These are phyloP conservation scores for Solanum arcanum DNA, from an alignment of 257 asterid genomes.

Conservation along the genomic window DNA sequence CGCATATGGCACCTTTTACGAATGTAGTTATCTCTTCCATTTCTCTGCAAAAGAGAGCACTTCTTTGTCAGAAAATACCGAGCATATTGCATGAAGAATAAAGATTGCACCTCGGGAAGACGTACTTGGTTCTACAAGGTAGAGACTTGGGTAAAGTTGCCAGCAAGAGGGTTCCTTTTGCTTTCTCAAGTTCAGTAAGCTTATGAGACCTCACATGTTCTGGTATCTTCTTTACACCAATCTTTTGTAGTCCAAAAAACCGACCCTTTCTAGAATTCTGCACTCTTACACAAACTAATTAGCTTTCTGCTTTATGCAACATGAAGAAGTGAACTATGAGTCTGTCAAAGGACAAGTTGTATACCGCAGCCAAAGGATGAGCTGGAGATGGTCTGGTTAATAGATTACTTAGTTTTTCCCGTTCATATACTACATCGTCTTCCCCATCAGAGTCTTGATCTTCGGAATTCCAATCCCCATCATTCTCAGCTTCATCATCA, in stretches of 20 bases:
- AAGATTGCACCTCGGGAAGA: neutral
- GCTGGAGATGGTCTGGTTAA: slow-evolving; percentile 23
- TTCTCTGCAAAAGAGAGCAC: slow-evolving; percentile 43
- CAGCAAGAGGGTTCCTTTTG: slow-evolving; percentile 78
- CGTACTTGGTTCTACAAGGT: slow-evolving; percentile 86
- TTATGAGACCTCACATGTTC: slow-evolving; percentile 76
- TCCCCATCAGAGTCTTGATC: slow-evolving; percentile 45
- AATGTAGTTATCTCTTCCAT: slow-evolving; percentile 78
- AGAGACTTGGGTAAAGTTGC: slow-evolving; percentile 86
- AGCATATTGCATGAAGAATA: neutral
- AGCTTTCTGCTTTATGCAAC: slow-evolving; percentile 24
- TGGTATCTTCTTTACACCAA: slow-evolving; percentile 86
- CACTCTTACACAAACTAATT: slow-evolving; percentile 1
- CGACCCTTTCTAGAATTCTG: slow-evolving; percentile 80
- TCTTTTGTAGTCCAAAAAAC: slow-evolving; percentile 70
- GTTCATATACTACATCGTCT: slow-evolving; percentile 42
- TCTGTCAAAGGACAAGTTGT: slow-evolving; percentile 4
- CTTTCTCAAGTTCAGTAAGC: slow-evolving; percentile 83
- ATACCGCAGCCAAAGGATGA: slow-evolving; percentile 79
- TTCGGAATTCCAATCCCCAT: slow-evolving; percentile 56
- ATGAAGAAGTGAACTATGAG: neutral
- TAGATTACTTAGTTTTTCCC: slow-evolving; percentile 26
- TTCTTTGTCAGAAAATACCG: neutral
- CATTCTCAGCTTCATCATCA: slow-evolving; percentile 46
- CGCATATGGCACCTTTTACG: slow-evolving; percentile 84